Evolutionary conservation across 2,329 filamentous ascomycete genomes (phyloP).

Genomic region (Periglandula ipomoeae): DNA sequence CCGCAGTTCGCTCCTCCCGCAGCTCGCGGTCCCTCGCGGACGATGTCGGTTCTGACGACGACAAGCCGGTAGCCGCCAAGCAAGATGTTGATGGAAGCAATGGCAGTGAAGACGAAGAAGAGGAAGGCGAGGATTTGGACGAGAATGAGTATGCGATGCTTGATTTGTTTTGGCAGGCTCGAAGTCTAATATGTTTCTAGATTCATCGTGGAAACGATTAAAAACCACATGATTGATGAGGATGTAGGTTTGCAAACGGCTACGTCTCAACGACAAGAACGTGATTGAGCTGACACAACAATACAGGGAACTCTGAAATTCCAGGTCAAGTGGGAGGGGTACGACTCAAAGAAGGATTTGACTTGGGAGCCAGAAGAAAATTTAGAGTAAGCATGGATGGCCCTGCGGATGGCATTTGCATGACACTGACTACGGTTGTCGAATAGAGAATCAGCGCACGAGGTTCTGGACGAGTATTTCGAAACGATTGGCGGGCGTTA

Average conservation of each 20-base stretch:
- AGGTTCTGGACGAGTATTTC: slow-evolving; percentile 58
- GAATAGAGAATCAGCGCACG: slow-evolving; percentile 44
- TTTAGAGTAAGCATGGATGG: slow-evolving; percentile 17
- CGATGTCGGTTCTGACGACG: slow-evolving; percentile 10
- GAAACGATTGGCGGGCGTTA: slow-evolving; percentile 53
- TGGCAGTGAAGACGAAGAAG: slow-evolving; percentile 22
- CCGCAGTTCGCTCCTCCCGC: slow-evolving; percentile 15
- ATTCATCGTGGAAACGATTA: slow-evolving; percentile 67
- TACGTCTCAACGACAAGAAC: neutral
- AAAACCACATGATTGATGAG: slow-evolving; percentile 52
- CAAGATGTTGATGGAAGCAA: slow-evolving; percentile 16
- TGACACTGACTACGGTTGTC: neutral
- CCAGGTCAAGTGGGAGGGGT: slow-evolving; percentile 76
- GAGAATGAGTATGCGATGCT: slow-evolving; percentile 33
- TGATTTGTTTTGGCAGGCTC: slow-evolving; percentile 9
- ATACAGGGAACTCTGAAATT: slow-evolving; percentile 45
- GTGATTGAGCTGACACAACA: slow-evolving; percentile 4
- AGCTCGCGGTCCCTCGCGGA: slow-evolving; percentile 15
- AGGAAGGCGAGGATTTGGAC: slow-evolving; percentile 26
- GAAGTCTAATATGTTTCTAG: slow-evolving; percentile 28
- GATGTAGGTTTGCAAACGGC: slow-evolving; percentile 30
- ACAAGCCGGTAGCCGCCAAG: slow-evolving; percentile 8
- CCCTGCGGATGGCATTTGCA: neutral
- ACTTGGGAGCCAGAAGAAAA: slow-evolving; percentile 78
- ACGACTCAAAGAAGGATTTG: slow-evolving; percentile 56